Conservation (phyloP, 805 yeast genomes). For the Jamesozyma spencerorum region DNA sequence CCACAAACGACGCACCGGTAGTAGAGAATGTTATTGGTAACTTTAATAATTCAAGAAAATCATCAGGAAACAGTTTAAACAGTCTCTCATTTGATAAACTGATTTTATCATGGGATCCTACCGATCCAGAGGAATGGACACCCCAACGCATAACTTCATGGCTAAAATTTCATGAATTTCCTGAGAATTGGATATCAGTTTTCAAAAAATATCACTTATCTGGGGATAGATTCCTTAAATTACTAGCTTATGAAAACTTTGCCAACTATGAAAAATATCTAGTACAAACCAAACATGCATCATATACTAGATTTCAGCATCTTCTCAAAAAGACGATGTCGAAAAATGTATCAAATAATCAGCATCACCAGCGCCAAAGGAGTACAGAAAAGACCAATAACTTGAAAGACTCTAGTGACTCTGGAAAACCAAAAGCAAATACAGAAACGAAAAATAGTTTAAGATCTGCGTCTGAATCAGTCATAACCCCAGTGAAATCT, state of each 20-base stretch:
- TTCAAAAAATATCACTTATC: constrained; percentile 49
- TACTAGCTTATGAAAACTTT: constrained; percentile 61
- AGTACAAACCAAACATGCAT: constrained; percentile 39
- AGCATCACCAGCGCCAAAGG: constrained; percentile 15
- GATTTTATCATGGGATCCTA: constrained; percentile 40
- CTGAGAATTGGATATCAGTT: constrained; percentile 61
- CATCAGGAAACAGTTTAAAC: constrained; percentile 20
- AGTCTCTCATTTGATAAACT: constrained; percentile 22
- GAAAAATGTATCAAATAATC: constrained; percentile 22
- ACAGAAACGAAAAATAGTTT: constrained; percentile 1
- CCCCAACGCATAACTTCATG: constrained; percentile 56
- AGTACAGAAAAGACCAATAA: constrained; percentile 16
- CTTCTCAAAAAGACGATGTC: constrained; percentile 39
- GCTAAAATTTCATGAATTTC: constrained; percentile 62
- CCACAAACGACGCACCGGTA: background rate
- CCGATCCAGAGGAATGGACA: constrained; percentile 60
- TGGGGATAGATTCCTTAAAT: constrained; percentile 55
- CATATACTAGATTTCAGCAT: constrained; percentile 50
- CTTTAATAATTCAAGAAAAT: constrained; percentile 13
- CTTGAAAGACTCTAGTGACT: constrained; percentile 25
- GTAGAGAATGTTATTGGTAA: background rate
- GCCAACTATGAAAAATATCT: constrained; percentile 31
- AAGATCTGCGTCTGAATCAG: constrained; percentile 26
- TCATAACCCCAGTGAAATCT: constrained; percentile 14
- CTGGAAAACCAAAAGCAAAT: constrained; percentile 12